Conservation (phyloP, 2,329 filamentous ascomycete species). For the Aspergillus novofumigatus region DNA sequence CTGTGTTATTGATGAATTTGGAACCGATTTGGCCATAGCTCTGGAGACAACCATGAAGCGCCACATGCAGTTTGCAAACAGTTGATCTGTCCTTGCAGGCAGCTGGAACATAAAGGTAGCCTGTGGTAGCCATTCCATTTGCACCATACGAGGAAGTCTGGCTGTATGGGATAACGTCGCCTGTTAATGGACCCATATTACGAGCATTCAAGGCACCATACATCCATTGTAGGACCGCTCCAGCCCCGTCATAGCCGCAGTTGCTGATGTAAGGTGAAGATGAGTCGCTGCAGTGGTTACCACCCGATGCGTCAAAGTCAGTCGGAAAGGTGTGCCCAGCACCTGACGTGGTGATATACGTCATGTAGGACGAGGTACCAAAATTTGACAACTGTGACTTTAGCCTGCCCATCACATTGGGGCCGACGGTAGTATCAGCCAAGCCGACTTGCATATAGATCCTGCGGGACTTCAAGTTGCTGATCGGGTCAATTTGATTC, state of each 20-base stretch:
- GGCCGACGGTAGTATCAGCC: slow-evolving; percentile 11
- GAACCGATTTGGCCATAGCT: slow-evolving; percentile 9
- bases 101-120: slow-evolving; percentile 14
- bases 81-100: slow-evolving; percentile 4
- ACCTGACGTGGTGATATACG: slow-evolving; percentile 11
- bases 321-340: slow-evolving; percentile 17
- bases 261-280: slow-evolving; percentile 15
- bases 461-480: slow-evolving; percentile 11
- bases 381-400: slow-evolving; percentile 10
- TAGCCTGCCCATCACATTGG: slow-evolving; percentile 16
- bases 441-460: slow-evolving; percentile 14
- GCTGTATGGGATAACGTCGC: slow-evolving; percentile 8
- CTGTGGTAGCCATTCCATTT: slow-evolving; percentile 12
- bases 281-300: slow-evolving; percentile 10
- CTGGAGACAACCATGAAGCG: slow-evolving; percentile 15
- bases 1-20: slow-evolving; percentile 13
- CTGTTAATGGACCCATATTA: slow-evolving; percentile 9
- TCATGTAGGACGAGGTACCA: slow-evolving; percentile 4
- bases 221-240: slow-evolving; percentile 14
- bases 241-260: slow-evolving; percentile 17
- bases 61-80: slow-evolving; percentile 13
- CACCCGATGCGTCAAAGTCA: slow-evolving; percentile 11
- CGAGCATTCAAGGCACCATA: slow-evolving; percentile 9
- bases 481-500: slow-evolving; percentile 6
- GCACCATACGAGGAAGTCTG: slow-evolving; percentile 12